Base-by-base conservation (phyloP, 2,329 filamentous ascomycete species). In the Fusarium pseudoanthophilum region DNA sequence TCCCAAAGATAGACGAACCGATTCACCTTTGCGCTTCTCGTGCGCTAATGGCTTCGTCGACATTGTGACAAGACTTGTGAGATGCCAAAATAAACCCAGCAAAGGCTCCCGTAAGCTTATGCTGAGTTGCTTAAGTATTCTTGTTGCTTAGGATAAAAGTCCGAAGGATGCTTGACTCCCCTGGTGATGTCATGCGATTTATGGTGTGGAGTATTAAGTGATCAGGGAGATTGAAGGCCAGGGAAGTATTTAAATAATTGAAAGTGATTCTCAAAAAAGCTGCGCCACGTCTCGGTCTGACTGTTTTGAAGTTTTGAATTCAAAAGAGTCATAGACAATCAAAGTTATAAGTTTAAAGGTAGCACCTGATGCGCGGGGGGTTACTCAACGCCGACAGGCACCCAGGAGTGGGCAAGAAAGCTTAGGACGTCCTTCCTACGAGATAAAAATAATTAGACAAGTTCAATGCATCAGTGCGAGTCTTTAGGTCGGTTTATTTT, bases 1-100 rank as follows among this genome's bases (percentile, higher is more conserved):
- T 36, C 30, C 20, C 15, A 9, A 40, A 20, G 9, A 40, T 30
- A 43, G 36, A 67, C 88, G 69, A 89, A 95, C 94, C 69, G 93
- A 90, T 85, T 98, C 95, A 76, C 95, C 95, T 84, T 93, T 94
- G 76, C 94, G 92, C 82, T 93, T 90, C 83, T 97, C 95, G 79
- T 94, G 91, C 45, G 90, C 88, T 66, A 91, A 89, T 79, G 91
- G 88, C 81, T 92, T 93, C 66, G 83, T 81, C 76, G 88, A 83
- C 89, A 91, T 92, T 69, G 56, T 83, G 75, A 77, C 71, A 24
- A 24, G 28, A 32, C 21, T 24, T 51, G 21, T 4, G 18, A 32
- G 30, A 24, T 51, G 30, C 28, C 21, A 34, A 51, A 51, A 34
- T 24, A 32, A 51, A 51, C 28, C 11, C 48, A 51, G 48, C 21